These are phyloP conservation scores for Hypoxylon sp. DNA, from an alignment of 2,329 filamentous ascomycete species.

Conservation along the genomic window DNA sequence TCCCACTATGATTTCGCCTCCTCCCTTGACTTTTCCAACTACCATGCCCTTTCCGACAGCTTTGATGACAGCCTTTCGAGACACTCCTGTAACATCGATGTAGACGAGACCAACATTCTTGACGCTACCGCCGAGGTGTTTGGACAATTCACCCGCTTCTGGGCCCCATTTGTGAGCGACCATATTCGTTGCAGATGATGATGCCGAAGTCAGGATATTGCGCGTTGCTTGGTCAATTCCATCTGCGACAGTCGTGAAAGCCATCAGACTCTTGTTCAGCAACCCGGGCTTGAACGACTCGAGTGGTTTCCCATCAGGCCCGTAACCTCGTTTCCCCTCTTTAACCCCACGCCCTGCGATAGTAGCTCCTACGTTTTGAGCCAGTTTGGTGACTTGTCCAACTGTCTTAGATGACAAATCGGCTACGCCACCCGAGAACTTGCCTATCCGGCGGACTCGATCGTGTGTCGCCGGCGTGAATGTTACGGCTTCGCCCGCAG, in stretches of 20 bases:
- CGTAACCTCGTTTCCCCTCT: slow-evolving; percentile 72
- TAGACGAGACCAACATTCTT: slow-evolving; percentile 98
- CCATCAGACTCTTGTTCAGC: slow-evolving; percentile 96
- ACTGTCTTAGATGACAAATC: slow-evolving; percentile 88
- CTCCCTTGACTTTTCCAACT: slow-evolving; percentile 82
- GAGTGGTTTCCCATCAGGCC: slow-evolving; percentile 77
- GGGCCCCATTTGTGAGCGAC: slow-evolving; percentile 90
- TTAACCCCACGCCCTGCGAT: slow-evolving; percentile 73
- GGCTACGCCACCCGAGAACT: slow-evolving; percentile 84
- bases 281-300: slow-evolving; percentile 87
- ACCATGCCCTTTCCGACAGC: slow-evolving; percentile 98
- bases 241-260: slow-evolving; percentile 93
- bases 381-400: slow-evolving; percentile 83
- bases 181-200: slow-evolving; percentile 84
- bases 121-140: slow-evolving; percentile 83
- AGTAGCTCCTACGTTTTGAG: slow-evolving; percentile 89
- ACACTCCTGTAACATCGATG: slow-evolving; percentile 95
- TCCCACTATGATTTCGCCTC: slow-evolving; percentile 80
- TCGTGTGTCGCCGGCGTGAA: slow-evolving; percentile 89
- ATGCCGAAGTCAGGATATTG: slow-evolving; percentile 80
- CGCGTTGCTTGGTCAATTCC: slow-evolving; percentile 91
- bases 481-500: slow-evolving; percentile 83
- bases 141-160: slow-evolving; percentile 85
- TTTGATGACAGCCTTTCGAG: slow-evolving; percentile 89
- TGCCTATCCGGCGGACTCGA: slow-evolving; percentile 89